Percentiles rank a stretch among this genome's conserved stretches.
Evolutionary conservation across 257 asterid genomes (phyloP).

Genomic region (Craterostigma plantagineum): DNA sequence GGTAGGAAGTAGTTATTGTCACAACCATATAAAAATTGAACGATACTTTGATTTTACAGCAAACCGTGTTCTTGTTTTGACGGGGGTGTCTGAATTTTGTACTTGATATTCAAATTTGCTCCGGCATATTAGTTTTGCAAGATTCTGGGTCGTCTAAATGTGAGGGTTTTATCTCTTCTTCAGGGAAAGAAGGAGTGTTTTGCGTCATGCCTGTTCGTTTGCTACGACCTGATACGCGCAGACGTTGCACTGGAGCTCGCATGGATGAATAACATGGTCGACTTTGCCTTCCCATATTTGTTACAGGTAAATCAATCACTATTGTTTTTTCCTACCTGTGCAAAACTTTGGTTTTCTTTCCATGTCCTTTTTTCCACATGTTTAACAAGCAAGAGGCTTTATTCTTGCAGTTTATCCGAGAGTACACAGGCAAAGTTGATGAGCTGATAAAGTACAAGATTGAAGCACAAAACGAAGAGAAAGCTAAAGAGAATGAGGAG

Average conservation of each 20-base stretch:
- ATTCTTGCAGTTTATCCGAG: conserved; percentile 69
- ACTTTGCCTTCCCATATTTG: conserved; percentile 90
- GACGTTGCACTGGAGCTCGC: conserved; percentile 97
- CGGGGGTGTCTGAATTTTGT: too few relatives aligned
- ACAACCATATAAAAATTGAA: too few relatives aligned
- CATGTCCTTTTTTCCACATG: neutral
- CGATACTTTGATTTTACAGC: too few relatives aligned
- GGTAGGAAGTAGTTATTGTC: too few relatives aligned
- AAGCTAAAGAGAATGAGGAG: conserved; percentile 76
- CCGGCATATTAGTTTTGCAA: neutral
- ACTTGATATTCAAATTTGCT: too few relatives aligned
- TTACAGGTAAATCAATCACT: conserved; percentile 50
- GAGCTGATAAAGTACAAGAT: conserved; percentile 75
- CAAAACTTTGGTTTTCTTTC: too few relatives aligned
- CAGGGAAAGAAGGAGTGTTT: conserved; percentile 99
- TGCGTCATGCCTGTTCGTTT: conserved; percentile 93
- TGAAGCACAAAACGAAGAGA: conserved; percentile 57
- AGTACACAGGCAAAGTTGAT: conserved; percentile 88
- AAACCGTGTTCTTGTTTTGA: too few relatives aligned
- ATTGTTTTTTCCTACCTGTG: neutral
- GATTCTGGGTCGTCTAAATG: neutral
- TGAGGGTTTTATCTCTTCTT: conserved; percentile 10
- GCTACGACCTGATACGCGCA: conserved; percentile 80
- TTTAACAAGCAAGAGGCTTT: conserved; percentile 2
- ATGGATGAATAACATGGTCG: conserved; percentile 94